Percentiles rank a stretch among this genome's conserved stretches.
These are phyloP conservation scores for Rhazya stricta DNA, from an alignment of 257 asterid species.

Conservation along the genomic window DNA sequence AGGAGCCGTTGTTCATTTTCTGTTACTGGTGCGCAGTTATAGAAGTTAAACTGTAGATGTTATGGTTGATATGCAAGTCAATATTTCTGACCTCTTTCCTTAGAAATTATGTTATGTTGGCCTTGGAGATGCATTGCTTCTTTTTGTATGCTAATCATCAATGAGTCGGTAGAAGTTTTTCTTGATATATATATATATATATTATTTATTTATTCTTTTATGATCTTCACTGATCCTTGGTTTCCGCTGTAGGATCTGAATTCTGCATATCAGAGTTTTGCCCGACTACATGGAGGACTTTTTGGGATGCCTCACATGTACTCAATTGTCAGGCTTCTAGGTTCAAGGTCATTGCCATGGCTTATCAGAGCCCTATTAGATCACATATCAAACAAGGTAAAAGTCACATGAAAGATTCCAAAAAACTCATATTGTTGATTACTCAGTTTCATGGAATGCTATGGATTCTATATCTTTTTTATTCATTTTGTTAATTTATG, in stretches of 20 bases:
- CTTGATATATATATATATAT: too few relatives aligned
- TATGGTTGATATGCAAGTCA: not conserved
- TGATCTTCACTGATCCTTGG: slow-evolving; percentile 1
- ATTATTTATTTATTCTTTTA: not conserved
- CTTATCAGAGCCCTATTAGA: slow-evolving; percentile 91
- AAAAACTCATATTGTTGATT: not conserved
- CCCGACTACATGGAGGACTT: slow-evolving; percentile 83
- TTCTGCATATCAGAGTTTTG: slow-evolving; percentile 94
- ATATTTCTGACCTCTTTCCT: not conserved
- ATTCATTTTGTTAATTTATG: not conserved
- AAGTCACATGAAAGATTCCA: not conserved
- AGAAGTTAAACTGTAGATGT: not conserved
- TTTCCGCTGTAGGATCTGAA: slow-evolving; percentile 63
- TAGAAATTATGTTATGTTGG: not conserved
- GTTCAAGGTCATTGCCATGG: slow-evolving; percentile 97
- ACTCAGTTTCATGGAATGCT: not conserved
- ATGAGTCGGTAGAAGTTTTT: not conserved
- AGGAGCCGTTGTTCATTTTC: not conserved
- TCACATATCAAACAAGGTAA: slow-evolving; percentile 88
- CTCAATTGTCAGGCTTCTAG: slow-evolving; percentile 78
- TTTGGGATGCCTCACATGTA: slow-evolving; percentile 95
- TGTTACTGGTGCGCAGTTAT: not conserved
- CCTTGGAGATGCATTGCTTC: not conserved
- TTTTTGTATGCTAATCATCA: not conserved
- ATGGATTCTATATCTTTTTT: not conserved